Base-by-base conservation (phyloP, 73 alveolate genomes). In the Symbiodinium natans region DNA sequence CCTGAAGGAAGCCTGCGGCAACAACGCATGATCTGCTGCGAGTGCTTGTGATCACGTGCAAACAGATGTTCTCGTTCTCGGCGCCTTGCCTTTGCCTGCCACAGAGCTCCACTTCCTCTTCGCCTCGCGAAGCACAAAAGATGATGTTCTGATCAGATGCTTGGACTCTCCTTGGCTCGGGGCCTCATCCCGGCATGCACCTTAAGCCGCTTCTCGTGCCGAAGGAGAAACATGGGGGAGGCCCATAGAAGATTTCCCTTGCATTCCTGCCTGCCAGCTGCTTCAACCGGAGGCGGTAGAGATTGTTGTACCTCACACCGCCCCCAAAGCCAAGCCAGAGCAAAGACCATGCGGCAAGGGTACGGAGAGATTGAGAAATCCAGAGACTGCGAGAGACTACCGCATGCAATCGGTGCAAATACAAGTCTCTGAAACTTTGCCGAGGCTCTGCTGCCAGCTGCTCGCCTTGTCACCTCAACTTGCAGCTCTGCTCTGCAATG, bases 391-490 rank as follows among this genome's bases (percentile, higher is more conserved):
- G n/a, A n/a, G n/a, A n/a, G n/a, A n/a, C n/a, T n/a, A n/a, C n/a
- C n/a, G 9, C 25, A 46, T 46, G 59, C 59, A 46, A 13, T 2
- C 25, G 59, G 17, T 46, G 25, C 59, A 46, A 46, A 46, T 21
- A 11, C 77, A 13, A 6, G 13, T 46, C 13, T 46, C 59, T 13
- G 59, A 6, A 46, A 46, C 6, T 46, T 46, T 63, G 36, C 39
- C 43, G 92, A 40, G 92, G 75, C 71, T 41, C 92, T 83, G 92
- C 41, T 83, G 75, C 92, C 92, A 83, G 42, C 41, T 41, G 92
- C 92, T 83, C 21, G 41, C 75, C 41, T 83, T 83, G 43, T 41
- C 92, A 83, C 92, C 92, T 83, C n/a, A 38, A 25, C 68, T 11
- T 27, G 59, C 41, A 33, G 86, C 86, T 9, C 38, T 68, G 38